Evolutionary conservation across 495 filamentous ascomycete genomes (phyloP).

Genomic region (Penicillium robsamsonii): DNA sequence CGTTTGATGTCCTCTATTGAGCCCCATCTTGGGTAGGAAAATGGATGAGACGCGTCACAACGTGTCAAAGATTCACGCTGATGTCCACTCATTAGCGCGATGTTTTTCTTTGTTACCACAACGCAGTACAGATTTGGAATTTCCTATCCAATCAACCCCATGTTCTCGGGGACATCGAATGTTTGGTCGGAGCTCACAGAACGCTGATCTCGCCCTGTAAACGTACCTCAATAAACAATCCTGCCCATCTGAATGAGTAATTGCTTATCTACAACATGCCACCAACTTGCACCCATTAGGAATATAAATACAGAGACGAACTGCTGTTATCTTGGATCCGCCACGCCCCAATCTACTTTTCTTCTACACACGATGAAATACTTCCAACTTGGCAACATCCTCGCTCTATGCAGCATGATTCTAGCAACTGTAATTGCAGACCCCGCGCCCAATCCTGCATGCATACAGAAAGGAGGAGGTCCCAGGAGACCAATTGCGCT

Average conservation of each 20-base stretch:
- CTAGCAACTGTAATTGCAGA: neutral
- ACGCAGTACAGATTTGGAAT: neutral
- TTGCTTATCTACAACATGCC: neutral
- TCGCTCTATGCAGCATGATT: conserved; percentile 1
- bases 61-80: neutral
- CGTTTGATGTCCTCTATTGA: neutral
- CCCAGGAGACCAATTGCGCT: neutral
- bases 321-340: neutral
- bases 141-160: neutral
- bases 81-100: neutral
- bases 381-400: conserved; percentile 5
- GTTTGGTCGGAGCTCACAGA: neutral
- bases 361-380: conserved; percentile 1
- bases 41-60: too few relatives aligned
- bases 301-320: conserved; percentile 1
- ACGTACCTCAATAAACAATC: neutral
- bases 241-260: neutral
- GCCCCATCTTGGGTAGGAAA: neutral
- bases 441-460: neutral
- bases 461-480: neutral
- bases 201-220: neutral
- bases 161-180: neutral
- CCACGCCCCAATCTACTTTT: neutral
- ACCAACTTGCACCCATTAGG: neutral
- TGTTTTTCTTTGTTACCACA: neutral